phyloP scores from a whole-genome alignment of 192 early-diverging fungal genomes.

The Backusella psychrophila region DNA sequence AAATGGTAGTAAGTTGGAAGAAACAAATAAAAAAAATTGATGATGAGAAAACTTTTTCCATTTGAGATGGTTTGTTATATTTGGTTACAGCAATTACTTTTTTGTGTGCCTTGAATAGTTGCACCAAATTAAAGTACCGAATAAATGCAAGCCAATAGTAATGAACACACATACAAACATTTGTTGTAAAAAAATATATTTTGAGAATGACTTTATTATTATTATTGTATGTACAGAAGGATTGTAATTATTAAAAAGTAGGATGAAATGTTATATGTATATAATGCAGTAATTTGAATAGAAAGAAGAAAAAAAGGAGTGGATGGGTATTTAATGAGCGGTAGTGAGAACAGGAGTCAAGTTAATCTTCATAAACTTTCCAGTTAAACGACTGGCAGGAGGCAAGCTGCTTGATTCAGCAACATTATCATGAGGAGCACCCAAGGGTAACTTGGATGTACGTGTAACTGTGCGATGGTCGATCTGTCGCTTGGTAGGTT shows the following conservation, averaged over 20 bases:
- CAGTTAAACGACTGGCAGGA: background rate
- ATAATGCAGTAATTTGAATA: background rate
- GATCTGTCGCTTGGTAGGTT: conserved; percentile 2
- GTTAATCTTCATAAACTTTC: background rate
- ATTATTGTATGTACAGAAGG: background rate
- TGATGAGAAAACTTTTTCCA: conserved; percentile 3
- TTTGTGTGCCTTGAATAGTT: background rate
- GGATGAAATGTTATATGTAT: background rate
- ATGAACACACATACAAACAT: background rate
- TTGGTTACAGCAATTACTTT: background rate
- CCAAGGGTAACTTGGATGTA: conserved; percentile 5
- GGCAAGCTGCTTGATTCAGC: conserved; percentile 11
- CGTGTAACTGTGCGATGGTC: conserved; percentile 3
- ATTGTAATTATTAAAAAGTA: background rate
- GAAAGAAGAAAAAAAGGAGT: background rate
- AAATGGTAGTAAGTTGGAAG: background rate
- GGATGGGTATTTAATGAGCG: background rate
- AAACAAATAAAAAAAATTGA: background rate
- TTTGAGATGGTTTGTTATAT: background rate
- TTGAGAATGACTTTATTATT: background rate
- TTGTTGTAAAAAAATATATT: background rate
- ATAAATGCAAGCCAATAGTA: background rate
- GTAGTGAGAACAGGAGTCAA: background rate
- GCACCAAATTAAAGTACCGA: background rate
- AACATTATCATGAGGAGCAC: background rate